phyloP scores from a whole-genome alignment of 139 green algal genomes.

The Micractinium sp. region DNA sequence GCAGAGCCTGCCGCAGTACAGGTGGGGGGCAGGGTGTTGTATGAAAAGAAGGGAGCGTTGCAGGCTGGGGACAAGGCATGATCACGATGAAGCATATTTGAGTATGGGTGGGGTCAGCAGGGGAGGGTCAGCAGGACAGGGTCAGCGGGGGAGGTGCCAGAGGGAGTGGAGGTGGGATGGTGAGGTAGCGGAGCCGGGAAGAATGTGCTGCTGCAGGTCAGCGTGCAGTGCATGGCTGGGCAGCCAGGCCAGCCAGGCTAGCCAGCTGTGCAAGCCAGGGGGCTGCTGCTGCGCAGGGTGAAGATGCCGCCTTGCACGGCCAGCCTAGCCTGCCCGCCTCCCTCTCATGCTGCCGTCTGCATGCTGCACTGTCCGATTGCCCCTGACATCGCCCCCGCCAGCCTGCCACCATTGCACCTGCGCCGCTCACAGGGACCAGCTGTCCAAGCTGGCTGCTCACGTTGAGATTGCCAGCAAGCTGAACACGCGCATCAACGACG shows the following conservation, averaged over 20 bases:
- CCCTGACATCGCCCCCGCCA: not conserved
- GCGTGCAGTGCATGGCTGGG: no score
- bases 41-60: not conserved
- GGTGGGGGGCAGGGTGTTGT: constrained; percentile 20
- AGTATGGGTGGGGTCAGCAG: not conserved
- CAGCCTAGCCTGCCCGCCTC: no score
- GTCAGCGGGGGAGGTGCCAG: not conserved
- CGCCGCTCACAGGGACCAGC: constrained; percentile 67
- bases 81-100: not conserved
- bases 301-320: no score
- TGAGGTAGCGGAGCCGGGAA: no score
- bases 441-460: constrained; percentile 84
- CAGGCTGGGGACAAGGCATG: not conserved
- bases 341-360: no score
- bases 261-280: no score
- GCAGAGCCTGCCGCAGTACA: constrained; percentile 85
- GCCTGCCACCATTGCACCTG: not conserved
- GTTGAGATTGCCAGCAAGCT: constrained; percentile 84
- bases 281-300: no score
- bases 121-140: not conserved
- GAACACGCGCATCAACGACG: constrained; percentile 65
- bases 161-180: not conserved
- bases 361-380: not conserved
- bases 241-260: no score
- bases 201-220: no score